Base-by-base conservation (phyloP, 2,329 filamentous ascomycete genomes). In the Chalara sp. region DNA sequence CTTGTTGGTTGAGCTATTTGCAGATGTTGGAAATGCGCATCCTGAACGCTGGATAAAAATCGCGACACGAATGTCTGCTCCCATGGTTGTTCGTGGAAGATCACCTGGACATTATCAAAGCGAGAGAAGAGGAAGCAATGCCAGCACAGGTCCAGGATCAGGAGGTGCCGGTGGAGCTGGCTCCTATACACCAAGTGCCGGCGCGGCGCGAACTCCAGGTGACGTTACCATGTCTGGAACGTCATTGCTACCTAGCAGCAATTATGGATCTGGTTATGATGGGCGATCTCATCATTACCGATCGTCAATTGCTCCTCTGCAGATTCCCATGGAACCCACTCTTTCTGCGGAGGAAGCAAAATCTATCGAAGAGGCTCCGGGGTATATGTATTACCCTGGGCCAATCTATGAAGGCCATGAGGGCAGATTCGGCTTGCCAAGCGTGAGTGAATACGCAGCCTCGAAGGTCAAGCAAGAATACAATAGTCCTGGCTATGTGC, bases 1-100 rank as follows among this genome's bases (percentile, higher is more conserved):
- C 58, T 71, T 89, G 12, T 77, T 87, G 37, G 81, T 87, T 5
- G 83, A 87, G 61, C 73, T 86, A 2, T 81, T 76, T 58, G 82
- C 76, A 10, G 78, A 84, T 59, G 66, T 83, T 4, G 68, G 74
- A 6, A 58, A 47, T 6, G 58, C 61, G 11, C 53, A 58, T 40
- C 41, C 56, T 1, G 64, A 66, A 1, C 68, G 74, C 21, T 84
- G 75, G 74, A 69, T 83, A 44, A 78, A 80, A 54, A 70, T 85
- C 49, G 81, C 81, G 1, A 73, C 75, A 40, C 72, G 72, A 43
- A 72, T 80, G 55, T 84, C 81, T 10, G 75, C 79, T 41, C 78
- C 74, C 48, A 80, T 86, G 69, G 81, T 86, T 7, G 81, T 86
- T n/a, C 78, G 82, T 31, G 82, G 82, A 29, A 73, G 82, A 30